These are phyloP conservation scores for Gracilaria caudata DNA, from an alignment of 23 red algal species.

Conservation along the genomic window DNA sequence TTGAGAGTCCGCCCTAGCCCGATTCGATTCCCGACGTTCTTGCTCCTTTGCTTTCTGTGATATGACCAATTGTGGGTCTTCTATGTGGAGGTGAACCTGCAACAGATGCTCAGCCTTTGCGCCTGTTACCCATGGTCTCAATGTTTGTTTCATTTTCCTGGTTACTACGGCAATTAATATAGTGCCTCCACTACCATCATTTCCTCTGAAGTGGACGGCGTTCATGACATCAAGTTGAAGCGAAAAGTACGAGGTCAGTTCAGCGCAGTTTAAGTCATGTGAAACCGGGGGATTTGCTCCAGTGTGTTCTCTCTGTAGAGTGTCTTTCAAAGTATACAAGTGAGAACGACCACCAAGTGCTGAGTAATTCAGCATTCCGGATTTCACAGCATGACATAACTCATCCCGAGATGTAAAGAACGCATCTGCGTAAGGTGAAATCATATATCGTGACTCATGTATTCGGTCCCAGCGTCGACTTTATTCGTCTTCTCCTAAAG, in stretches of 20 bases:
- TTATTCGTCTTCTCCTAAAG: too few species aligned
- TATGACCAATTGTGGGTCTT: neutral
- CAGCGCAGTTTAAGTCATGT: neutral
- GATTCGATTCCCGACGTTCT: neutral
- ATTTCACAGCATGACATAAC: neutral
- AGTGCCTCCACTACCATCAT: neutral
- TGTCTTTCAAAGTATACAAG: neutral
- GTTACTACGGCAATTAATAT: neutral
- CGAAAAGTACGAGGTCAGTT: neutral
- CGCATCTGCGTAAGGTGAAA: neutral
- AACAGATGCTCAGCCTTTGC: neutral
- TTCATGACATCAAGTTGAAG: slow-evolving; percentile 16
- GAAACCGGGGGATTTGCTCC: neutral
- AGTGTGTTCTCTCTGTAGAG: too few species aligned
- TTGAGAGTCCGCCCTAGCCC: neutral
- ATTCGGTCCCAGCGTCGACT: neutral
- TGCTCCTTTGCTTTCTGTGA: neutral
- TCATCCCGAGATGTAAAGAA: neutral
- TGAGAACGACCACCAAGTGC: neutral
- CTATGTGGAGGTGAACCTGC: slow-evolving; percentile 23
- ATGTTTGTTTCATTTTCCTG: neutral
- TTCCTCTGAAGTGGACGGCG: neutral
- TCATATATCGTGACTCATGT: neutral
- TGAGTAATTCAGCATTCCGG: neutral
- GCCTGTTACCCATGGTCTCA: neutral